Evolutionary conservation across 176 grass and related monocot species (phyloP).

Genomic region (Triticum timopheevii): DNA sequence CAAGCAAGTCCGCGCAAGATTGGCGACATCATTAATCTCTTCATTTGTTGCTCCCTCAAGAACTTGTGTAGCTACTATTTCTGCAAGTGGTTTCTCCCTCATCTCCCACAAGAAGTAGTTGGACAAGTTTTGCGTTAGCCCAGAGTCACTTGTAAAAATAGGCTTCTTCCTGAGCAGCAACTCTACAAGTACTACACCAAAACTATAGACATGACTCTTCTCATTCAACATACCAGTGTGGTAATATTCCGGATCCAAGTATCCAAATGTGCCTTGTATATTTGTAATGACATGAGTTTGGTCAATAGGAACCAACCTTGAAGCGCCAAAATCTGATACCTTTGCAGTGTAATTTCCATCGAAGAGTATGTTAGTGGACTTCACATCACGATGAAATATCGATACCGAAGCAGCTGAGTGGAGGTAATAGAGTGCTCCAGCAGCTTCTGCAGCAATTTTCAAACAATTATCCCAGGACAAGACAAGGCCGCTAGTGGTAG

Average conservation of each 20-base stretch:
- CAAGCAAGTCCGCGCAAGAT: not conserved
- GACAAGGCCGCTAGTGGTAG: not conserved
- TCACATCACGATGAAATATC: not conserved
- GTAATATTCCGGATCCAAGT: not conserved
- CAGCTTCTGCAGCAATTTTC: not conserved
- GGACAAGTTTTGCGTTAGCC: not conserved
- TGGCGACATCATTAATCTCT: not conserved
- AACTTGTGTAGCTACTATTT: not conserved
- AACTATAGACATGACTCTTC: not conserved
- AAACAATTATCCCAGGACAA: not conserved
- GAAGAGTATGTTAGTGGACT: not conserved
- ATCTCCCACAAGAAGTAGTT: not conserved
- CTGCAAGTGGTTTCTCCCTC: not conserved
- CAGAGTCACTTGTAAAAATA: not conserved
- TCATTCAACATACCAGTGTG: not conserved
- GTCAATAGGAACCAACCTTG: not conserved
- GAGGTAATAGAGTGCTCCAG: not conserved
- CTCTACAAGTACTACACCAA: not conserved
- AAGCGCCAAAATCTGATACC: not conserved
- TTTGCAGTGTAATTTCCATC: conserved; percentile 1
- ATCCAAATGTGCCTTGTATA: not conserved
- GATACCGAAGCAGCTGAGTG: not conserved
- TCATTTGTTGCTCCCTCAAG: not conserved
- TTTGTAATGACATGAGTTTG: not conserved
- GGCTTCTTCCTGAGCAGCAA: not conserved